Evolutionary conservation across 169 alveolate genomes (phyloP).

Genomic region (Cardiosporidium cionae): DNA sequence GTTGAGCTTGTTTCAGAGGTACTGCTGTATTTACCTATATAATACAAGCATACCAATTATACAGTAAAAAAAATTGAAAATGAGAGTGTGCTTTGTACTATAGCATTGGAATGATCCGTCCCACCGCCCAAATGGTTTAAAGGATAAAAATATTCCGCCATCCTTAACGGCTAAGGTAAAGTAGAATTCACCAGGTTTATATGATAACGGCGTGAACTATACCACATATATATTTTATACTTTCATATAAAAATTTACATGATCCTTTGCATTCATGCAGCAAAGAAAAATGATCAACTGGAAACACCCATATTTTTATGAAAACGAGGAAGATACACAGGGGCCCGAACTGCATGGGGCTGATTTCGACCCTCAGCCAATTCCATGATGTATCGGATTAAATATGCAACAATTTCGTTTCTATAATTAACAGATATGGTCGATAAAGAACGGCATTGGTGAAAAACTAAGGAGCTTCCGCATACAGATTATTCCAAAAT

Average conservation of each 20-base stretch:
- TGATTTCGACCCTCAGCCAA: slow-evolving; percentile 1
- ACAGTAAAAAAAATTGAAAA: no score
- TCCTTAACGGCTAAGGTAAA: background rate
- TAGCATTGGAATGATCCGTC: background rate
- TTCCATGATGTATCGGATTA: no score
- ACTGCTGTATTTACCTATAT: background rate
- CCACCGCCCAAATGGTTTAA: background rate
- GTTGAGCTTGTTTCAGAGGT: slow-evolving; percentile 11
- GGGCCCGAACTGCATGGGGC: slow-evolving; percentile 1
- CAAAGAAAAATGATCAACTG: background rate
- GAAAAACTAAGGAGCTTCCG: no score
- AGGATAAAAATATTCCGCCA: background rate
- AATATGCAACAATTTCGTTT: no score
- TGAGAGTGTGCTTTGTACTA: background rate
- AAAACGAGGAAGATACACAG: background rate
- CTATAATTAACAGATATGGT: no score
- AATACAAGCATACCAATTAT: no score
- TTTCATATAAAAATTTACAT: background rate
- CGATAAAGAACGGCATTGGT: no score
- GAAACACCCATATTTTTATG: slow-evolving; percentile 4
- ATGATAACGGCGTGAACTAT: no score
- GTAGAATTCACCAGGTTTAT: no score
- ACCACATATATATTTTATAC: no score
- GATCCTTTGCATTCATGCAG: background rate
- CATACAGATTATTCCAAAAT: no score